Evolutionary conservation across 805 yeast species (phyloP).

Genomic region (Zygosaccharomyces bisporus): DNA sequence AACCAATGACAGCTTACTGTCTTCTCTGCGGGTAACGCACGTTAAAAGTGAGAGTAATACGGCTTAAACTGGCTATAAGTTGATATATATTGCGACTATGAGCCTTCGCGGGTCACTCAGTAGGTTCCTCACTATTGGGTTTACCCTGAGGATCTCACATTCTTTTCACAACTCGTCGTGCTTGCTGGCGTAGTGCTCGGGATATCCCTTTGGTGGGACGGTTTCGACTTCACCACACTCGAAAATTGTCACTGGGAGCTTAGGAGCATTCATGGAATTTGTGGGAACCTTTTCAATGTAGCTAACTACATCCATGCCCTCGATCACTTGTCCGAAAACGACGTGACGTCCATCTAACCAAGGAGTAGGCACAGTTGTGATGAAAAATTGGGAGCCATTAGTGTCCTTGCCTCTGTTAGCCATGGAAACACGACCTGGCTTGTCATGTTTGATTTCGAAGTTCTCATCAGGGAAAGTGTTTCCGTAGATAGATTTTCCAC

Average conservation of each 20-base stretch:
- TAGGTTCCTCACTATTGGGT: background rate
- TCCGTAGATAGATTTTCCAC: slow-evolving; percentile 91
- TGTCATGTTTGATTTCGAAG: slow-evolving; percentile 62
- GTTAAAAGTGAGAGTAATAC: slow-evolving; percentile 8
- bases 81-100: background rate
- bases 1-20: slow-evolving; percentile 1
- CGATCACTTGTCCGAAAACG: slow-evolving; percentile 91
- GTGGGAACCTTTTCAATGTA: slow-evolving; percentile 74
- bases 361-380: slow-evolving; percentile 74
- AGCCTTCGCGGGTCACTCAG: background rate
- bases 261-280: slow-evolving; percentile 67
- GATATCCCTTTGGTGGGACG: slow-evolving; percentile 13
- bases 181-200: slow-evolving; percentile 2
- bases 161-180: slow-evolving; percentile 6
- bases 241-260: slow-evolving; percentile 56
- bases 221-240: slow-evolving; percentile 64
- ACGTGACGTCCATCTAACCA: slow-evolving; percentile 96
- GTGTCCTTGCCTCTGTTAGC: slow-evolving; percentile 77
- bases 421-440: slow-evolving; percentile 69
- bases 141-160: background rate
- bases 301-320: slow-evolving; percentile 78
- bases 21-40: slow-evolving; percentile 7
- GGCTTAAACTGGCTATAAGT: slow-evolving; percentile 2
- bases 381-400: slow-evolving; percentile 93
- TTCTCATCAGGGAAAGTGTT: slow-evolving; percentile 69